Evolutionary conservation across 2,329 filamentous ascomycete species (phyloP).

Genomic region (Pseudogymnoascus sp.): DNA sequence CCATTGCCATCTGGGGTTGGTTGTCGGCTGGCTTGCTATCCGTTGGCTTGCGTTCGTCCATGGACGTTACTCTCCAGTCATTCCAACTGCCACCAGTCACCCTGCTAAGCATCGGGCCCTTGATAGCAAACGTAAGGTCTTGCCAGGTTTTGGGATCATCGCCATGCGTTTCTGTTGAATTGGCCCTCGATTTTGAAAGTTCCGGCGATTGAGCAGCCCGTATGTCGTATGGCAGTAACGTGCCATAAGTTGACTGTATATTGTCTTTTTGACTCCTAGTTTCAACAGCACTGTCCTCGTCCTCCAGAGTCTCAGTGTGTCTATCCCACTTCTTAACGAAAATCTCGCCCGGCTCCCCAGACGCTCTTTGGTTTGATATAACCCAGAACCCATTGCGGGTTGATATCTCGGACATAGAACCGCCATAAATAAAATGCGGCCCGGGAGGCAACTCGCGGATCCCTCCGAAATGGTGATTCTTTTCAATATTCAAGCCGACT

Average conservation of each 20-base stretch:
- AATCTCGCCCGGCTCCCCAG: slow-evolving; percentile 25
- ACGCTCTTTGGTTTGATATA: slow-evolving; percentile 20
- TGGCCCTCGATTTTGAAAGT: neutral
- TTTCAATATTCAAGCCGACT: slow-evolving; percentile 39
- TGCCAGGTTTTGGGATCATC: slow-evolving; percentile 39
- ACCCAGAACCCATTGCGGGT: slow-evolving; percentile 52
- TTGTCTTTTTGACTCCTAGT: slow-evolving; percentile 36
- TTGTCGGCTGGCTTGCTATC: slow-evolving; percentile 11
- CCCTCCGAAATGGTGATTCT: slow-evolving; percentile 44
- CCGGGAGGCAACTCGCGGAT: slow-evolving; percentile 48
- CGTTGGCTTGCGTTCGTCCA: slow-evolving; percentile 40
- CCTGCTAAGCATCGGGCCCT: slow-evolving; percentile 36
- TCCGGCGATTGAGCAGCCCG: neutral
- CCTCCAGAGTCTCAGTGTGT: slow-evolving; percentile 45
- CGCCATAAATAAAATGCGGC: slow-evolving; percentile 52
- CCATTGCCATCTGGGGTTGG: slow-evolving; percentile 8
- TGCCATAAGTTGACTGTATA: slow-evolving; percentile 20
- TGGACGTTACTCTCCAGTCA: slow-evolving; percentile 47
- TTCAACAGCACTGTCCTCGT: slow-evolving; percentile 39
- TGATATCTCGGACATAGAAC: slow-evolving; percentile 40
- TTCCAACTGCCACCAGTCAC: slow-evolving; percentile 37
- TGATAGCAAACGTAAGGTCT: slow-evolving; percentile 43
- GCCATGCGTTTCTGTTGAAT: slow-evolving; percentile 19
- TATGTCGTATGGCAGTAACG: slow-evolving; percentile 19
- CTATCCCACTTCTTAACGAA: slow-evolving; percentile 47